Evolutionary conservation across 139 green algal genomes (phyloP).

Genomic region (Ulvella scutata): DNA sequence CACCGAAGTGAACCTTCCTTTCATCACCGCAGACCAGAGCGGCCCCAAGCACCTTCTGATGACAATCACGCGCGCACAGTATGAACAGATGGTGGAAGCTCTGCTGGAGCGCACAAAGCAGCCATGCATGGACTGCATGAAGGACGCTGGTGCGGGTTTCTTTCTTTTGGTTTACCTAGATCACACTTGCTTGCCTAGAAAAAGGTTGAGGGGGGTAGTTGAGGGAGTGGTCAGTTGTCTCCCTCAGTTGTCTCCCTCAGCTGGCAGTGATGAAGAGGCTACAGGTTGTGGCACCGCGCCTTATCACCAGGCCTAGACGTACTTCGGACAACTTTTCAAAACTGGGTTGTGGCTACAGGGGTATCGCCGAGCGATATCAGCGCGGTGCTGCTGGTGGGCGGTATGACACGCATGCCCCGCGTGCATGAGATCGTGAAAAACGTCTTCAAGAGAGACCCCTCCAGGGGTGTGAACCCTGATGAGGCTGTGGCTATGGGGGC

Average conservation of each 20-base stretch:
- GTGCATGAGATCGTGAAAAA: constrained; percentile 82
- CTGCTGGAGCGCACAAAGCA: constrained; percentile 86
- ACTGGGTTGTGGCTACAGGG: constrained; percentile 50
- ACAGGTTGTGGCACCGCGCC: no score
- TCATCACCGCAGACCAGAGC: constrained; percentile 93
- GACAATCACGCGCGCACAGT: constrained; percentile 64
- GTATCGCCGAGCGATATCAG: constrained; percentile 72
- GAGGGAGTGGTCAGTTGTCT: no score
- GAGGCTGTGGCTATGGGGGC: constrained; percentile 96
- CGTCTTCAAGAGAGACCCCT: constrained; percentile 84
- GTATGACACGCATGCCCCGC: constrained; percentile 97
- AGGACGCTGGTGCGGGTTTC: constrained; percentile 25
- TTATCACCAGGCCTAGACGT: no score
- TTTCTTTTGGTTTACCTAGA: neutral
- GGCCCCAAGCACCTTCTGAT: constrained; percentile 75
- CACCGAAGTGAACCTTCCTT: constrained; percentile 98
- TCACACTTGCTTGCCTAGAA: neutral
- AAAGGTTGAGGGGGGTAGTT: no score
- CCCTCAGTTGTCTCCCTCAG: no score
- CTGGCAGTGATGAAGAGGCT: no score
- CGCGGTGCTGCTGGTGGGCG: constrained; percentile 96
- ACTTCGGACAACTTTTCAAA: no score
- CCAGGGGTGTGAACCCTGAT: constrained; percentile 90
- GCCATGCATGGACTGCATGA: constrained; percentile 84
- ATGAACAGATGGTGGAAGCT: constrained; percentile 65